These are phyloP conservation scores for Aspergillus panamensis DNA, from an alignment of 495 filamentous ascomycete genomes.

Conservation along the genomic window DNA sequence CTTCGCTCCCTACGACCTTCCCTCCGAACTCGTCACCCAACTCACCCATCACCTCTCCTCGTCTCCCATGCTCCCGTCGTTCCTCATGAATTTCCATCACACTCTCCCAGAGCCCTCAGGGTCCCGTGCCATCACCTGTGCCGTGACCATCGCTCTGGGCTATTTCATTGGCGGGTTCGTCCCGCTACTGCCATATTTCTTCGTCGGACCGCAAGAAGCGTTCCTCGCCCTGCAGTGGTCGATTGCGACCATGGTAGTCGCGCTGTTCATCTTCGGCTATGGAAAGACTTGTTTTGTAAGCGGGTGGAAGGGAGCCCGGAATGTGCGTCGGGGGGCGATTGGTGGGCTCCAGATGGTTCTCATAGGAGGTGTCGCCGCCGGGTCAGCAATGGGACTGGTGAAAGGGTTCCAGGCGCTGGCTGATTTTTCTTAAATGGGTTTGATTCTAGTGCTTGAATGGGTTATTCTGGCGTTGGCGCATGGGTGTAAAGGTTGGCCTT, in stretches of 20 bases:
- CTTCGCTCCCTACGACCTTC: constrained; percentile 55
- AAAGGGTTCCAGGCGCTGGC: constrained; percentile 49
- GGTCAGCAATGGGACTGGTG: constrained; percentile 63
- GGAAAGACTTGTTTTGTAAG: constrained; percentile 59
- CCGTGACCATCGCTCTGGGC: constrained; percentile 62
- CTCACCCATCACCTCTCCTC: constrained; percentile 46
- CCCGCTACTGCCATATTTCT: constrained; percentile 74
- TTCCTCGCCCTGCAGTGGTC: constrained; percentile 62
- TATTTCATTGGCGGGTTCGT: constrained; percentile 74
- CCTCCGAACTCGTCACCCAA: constrained; percentile 40
- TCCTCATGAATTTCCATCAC: constrained; percentile 58
- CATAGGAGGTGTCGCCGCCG: constrained; percentile 62
- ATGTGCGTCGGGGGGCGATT: constrained; percentile 39
- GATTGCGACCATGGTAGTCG: constrained; percentile 63
- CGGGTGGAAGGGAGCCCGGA: constrained; percentile 35
- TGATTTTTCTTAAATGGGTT: constrained; percentile 5
- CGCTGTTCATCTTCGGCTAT: constrained; percentile 71
- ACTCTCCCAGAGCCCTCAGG: constrained; percentile 48
- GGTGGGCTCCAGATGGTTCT: constrained; percentile 63
- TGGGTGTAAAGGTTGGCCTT: too few species aligned
- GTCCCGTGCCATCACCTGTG: constrained; percentile 55
- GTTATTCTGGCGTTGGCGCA: too few species aligned
- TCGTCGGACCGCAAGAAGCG: constrained; percentile 54
- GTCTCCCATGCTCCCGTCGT: constrained; percentile 48
- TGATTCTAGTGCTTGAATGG: too few species aligned